Base-by-base conservation (phyloP, 495 filamentous ascomycete species). In the Aspergillus mulundensis region DNA sequence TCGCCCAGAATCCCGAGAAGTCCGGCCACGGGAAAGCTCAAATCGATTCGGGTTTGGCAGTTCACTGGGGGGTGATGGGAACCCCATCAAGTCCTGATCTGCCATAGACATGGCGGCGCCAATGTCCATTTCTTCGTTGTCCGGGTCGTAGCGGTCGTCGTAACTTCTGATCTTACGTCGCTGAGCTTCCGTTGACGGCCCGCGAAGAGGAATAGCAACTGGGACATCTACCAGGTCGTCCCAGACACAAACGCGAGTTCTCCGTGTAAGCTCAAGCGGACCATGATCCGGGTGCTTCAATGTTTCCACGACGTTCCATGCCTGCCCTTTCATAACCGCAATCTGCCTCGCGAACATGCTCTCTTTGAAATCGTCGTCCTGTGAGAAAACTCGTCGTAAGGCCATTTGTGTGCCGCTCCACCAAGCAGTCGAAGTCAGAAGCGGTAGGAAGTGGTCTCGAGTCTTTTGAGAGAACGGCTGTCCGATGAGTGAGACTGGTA, bases 251-350 rank as follows among this genome's bases (percentile, higher is more conserved):
- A 97, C 91, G 62, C 93, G 83, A 15, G 90, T 85, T 62, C 94
- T 79, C 59, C 94, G 82, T 18, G 93, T 97, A 56, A 98, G 79
- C 71, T 98, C 94, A 16, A 98, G 77, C 1, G 94, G 94, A 1
- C 94, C 94, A 61, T 97, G 93, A 68, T 96, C 95, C 1, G 81
- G 78, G 4, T 86, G 87, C 66, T 98, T 98, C 49, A 98, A 76
- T 11, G 93, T 96, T 74, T 98, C 94, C 8, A 98, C 91, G 2
- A 98, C 94, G 70, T 98, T 98, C 89, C 92, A 98, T 8, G 95
- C 94, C 64, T 98, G 94, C 5, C 94, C 94, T 74, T 98, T 98
- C 89, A 98, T 94, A 39, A 98, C 94, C 1, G 95, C 93, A 45
- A 97, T 96, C 64, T 98, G 94, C 50, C 88, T 81, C 16, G 90